Evolutionary conservation across 805 yeast genomes (phyloP), one percentile per base, ranked within the genome.

Genomic region (Candida ortonii): DNA sequence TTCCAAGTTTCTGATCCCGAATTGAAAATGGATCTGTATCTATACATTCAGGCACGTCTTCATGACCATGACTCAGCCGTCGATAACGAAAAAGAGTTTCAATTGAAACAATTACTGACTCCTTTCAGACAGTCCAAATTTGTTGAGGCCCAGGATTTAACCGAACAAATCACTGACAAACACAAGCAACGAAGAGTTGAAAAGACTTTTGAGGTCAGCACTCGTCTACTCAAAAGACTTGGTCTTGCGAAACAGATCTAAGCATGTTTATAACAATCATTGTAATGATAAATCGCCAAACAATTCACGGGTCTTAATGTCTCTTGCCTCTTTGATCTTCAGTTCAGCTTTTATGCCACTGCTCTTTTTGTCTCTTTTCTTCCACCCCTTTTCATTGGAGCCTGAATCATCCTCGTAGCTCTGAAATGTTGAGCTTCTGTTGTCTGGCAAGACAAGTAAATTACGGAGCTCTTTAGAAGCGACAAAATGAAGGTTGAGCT

Each of bases 401-500:
- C 15, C 30, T 13, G 19, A 25, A 12, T 39, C 51, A 15, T 30
- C 36, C 6, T 37, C 49, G 14, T 30, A 42, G 14, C 30, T 35
- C 25, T 38, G 34, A 19, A 37, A 39, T 9, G 37, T 39, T 7
- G 35, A 29, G 7, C 30, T 17, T 5, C 29, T 32, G 16, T 42
- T 42, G 11, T 33, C 39, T 2, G 54, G 55, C 22, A 37, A 41
- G 14, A 42, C 41, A 16, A 56, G 36, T 31, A 53, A 32, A 22
- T 30, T 41, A 11, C 59, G 38, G 8, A 55, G 30, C 7, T 47
- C 60, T 13, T 30, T 47, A 4, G 54, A 50, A 6, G 49, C 50
- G 6, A 68, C 64, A 20, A 72, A 59, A 47, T 75, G 79, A 38
- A 57, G 57, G 42, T 71, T 77, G 11, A 75, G 62, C 10, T 77